phyloP scores from a whole-genome alignment of 352 stramenopile species.

The Phytophthora citricola region DNA sequence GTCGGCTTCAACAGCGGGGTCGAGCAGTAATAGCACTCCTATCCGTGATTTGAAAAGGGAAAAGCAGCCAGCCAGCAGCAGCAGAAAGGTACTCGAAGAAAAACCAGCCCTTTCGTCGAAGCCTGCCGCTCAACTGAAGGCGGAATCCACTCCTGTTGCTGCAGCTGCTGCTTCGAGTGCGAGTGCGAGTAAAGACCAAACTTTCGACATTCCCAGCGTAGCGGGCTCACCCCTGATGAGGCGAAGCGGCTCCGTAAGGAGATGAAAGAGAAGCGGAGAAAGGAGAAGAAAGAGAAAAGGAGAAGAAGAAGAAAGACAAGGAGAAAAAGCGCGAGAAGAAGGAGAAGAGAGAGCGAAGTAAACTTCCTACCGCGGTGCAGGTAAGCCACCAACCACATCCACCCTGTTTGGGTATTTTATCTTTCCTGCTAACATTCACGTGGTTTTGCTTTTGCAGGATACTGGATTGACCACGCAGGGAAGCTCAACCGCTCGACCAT shows the following conservation, averaged over 20 bases:
- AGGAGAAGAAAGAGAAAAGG: slow-evolving; percentile 80
- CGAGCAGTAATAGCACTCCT: slow-evolving; percentile 13
- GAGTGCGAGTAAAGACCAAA: slow-evolving; percentile 12
- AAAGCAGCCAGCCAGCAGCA: background rate
- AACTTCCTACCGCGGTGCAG: slow-evolving; percentile 29
- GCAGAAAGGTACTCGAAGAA: slow-evolving; percentile 11
- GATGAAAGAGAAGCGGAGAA: slow-evolving; percentile 67
- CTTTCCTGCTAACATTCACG: background rate
- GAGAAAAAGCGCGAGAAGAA: slow-evolving; percentile 63
- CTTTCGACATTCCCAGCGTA: slow-evolving; percentile 10
- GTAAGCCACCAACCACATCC: slow-evolving; percentile 9
- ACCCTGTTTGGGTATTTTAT: background rate
- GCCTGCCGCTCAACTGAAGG: slow-evolving; percentile 14
- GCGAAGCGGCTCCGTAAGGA: slow-evolving; percentile 45
- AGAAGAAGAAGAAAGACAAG: slow-evolving; percentile 77
- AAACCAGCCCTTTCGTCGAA: slow-evolving; percentile 13
- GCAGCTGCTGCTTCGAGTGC: slow-evolving; percentile 8
- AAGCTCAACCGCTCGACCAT: slow-evolving; percentile 5
- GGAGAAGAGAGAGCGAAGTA: slow-evolving; percentile 60
- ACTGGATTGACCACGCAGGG: slow-evolving; percentile 3
- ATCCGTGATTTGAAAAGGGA: slow-evolving; percentile 29
- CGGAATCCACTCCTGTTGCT: slow-evolving; percentile 4
- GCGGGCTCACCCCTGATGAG: slow-evolving; percentile 30
- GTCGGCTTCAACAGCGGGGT: slow-evolving; percentile 11
- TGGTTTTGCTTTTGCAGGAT: slow-evolving; percentile 17